These are phyloP conservation scores for Pseudopithomyces maydicus DNA, from an alignment of 2,329 filamentous ascomycete genomes.

Conservation along the genomic window DNA sequence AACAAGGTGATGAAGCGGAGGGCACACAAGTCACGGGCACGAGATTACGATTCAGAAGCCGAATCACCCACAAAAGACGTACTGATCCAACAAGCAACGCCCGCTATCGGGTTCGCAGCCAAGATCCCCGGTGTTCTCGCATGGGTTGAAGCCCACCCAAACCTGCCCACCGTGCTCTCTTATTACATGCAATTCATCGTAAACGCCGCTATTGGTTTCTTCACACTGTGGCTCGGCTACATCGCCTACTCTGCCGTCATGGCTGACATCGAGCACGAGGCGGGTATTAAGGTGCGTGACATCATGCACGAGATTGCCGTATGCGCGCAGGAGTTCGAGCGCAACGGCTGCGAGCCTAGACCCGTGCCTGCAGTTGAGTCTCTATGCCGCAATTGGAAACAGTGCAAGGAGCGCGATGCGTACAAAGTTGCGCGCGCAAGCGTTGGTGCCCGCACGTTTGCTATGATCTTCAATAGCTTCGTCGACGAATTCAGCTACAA, in stretches of 20 bases:
- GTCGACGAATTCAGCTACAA: constrained; percentile 90
- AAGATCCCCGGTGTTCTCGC: constrained; percentile 59
- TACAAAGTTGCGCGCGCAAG: constrained; percentile 77
- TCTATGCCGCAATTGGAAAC: constrained; percentile 79
- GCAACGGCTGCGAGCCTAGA: constrained; percentile 74
- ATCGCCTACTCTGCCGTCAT: constrained; percentile 72
- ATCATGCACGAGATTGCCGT: constrained; percentile 74
- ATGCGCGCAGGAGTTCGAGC: constrained; percentile 74
- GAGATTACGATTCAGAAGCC: constrained; percentile 33
- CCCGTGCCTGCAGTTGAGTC: constrained; percentile 74
- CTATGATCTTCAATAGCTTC: constrained; percentile 92
- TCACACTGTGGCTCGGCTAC: constrained; percentile 70
- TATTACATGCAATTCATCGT: constrained; percentile 70
- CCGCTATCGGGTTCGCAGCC: constrained; percentile 23
- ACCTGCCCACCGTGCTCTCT: constrained; percentile 68
- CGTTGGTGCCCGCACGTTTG: constrained; percentile 85
- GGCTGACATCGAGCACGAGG: constrained; percentile 74
- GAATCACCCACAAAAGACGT: constrained; percentile 11
- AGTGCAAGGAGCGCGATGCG: constrained; percentile 86
- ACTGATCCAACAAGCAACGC: constrained; percentile 8
- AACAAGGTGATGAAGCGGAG: constrained; percentile 44
- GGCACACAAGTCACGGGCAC: constrained; percentile 32
- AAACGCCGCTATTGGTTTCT: constrained; percentile 66
- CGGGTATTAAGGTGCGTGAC: constrained; percentile 68
- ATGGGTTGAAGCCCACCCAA: constrained; percentile 68